Conservation (phyloP, 2,329 filamentous ascomycete genomes). For the Bipolaris oryzae region DNA sequence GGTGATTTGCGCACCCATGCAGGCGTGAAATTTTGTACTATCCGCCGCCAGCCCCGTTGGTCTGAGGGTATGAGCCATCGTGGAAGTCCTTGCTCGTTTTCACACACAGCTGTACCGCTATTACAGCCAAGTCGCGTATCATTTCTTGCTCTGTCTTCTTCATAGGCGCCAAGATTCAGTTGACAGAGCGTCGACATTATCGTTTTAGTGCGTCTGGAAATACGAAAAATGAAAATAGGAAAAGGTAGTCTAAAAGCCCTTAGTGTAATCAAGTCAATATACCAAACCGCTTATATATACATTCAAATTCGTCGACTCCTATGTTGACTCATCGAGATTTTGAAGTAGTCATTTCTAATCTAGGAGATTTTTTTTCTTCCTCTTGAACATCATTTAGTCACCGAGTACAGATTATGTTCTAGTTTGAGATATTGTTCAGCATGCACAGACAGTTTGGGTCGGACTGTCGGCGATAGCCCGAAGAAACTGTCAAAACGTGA, state of each 20-base stretch:
- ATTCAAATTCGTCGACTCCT: background rate
- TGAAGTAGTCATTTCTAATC: background rate
- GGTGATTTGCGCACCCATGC: constrained; percentile 34
- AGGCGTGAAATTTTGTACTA: constrained; percentile 45
- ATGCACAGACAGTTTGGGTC: background rate
- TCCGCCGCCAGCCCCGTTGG: constrained; percentile 36
- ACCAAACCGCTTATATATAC: background rate
- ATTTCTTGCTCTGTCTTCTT: background rate
- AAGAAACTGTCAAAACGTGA: background rate
- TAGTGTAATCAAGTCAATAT: background rate
- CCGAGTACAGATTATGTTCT: background rate
- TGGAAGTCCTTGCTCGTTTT: constrained; percentile 17
- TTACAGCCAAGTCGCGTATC: background rate
- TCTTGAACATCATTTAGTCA: background rate
- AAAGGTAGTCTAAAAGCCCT: background rate
- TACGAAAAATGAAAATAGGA: background rate
- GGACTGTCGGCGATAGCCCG: constrained; percentile 11
- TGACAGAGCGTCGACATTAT: background rate
- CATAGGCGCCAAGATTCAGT: background rate
- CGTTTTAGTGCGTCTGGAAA: background rate
- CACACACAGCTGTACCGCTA: background rate
- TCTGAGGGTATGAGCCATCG: constrained; percentile 35
- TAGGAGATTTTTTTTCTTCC: background rate
- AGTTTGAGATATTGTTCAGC: background rate
- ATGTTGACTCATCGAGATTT: background rate